Conservation (phyloP, 176 grass and related monocot species). For the Avena insularis region DNA sequence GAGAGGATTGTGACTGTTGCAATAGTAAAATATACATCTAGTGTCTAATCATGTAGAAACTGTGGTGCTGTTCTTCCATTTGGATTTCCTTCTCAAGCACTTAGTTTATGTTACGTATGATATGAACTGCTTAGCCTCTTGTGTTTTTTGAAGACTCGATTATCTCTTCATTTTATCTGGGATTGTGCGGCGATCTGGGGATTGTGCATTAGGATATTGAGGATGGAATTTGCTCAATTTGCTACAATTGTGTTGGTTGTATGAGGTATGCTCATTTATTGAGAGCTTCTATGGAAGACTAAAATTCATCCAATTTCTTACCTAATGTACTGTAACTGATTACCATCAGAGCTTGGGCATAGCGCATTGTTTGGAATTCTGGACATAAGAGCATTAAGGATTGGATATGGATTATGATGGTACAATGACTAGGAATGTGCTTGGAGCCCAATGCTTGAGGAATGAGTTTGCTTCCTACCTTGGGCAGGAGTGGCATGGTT, state of each 20-base stretch:
- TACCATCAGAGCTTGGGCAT: slow-evolving; percentile 69
- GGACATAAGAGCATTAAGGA: slow-evolving; percentile 72
- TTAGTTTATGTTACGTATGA: slow-evolving; percentile 33
- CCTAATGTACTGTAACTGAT: slow-evolving; percentile 73
- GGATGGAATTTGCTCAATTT: slow-evolving; percentile 66
- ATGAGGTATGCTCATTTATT: slow-evolving; percentile 75
- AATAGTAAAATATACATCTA: not conserved
- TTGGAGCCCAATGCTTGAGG: slow-evolving; percentile 51
- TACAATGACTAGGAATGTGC: slow-evolving; percentile 56
- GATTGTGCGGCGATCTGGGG: slow-evolving; percentile 63
- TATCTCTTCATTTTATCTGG: slow-evolving; percentile 63
- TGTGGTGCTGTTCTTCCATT: not conserved
- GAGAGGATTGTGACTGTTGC: not conserved
- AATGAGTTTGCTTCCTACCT: slow-evolving; percentile 59
- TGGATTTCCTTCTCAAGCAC: slow-evolving; percentile 24
- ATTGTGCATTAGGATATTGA: slow-evolving; percentile 80
- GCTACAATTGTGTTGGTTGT: slow-evolving; percentile 62
- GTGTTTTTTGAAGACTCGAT: slow-evolving; percentile 65
- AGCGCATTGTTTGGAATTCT: slow-evolving; percentile 64
- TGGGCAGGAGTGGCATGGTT: slow-evolving; percentile 35
- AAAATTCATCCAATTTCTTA: slow-evolving; percentile 49
- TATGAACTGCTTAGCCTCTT: slow-evolving; percentile 46
- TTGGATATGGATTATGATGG: slow-evolving; percentile 66
- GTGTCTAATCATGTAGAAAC: not conserved
- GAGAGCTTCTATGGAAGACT: slow-evolving; percentile 63